A percentile compares a stretch with the other conserved stretches of the same genome.
Evolutionary conservation across 805 yeast species (phyloP).

Genomic region (Nakazawaea holstii): DNA sequence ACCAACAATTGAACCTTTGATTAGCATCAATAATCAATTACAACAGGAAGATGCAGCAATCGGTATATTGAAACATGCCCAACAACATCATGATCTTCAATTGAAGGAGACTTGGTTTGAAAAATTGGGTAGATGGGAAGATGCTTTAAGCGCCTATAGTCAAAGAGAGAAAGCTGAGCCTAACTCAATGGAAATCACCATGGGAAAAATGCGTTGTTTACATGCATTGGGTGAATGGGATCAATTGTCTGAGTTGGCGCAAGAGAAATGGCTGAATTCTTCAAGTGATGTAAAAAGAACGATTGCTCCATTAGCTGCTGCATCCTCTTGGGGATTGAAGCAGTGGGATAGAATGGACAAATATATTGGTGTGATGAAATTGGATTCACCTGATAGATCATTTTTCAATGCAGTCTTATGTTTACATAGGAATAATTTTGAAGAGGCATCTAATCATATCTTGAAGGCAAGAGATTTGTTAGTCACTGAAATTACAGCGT

Average conservation of each 20-base stretch:
- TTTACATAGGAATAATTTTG: conserved; percentile 81
- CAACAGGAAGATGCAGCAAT: conserved; percentile 98
- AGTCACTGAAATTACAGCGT: conserved; percentile 89
- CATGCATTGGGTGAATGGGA: conserved; percentile 99
- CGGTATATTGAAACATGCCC: conserved; percentile 93
- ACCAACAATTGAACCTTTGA: conserved; percentile 85
- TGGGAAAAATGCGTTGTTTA: conserved; percentile 97
- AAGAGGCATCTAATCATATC: conserved; percentile 74
- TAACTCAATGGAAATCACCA: conserved; percentile 77
- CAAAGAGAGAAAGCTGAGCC: conserved; percentile 57
- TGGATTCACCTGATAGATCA: conserved; percentile 90
- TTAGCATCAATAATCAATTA: conserved; percentile 86
- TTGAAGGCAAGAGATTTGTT: conserved; percentile 80
- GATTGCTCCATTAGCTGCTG: conserved; percentile 97
- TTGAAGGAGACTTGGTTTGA: conserved; percentile 98
- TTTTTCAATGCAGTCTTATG: conserved; percentile 89
- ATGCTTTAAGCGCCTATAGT: conserved; percentile 86
- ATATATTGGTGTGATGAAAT: conserved; percentile 83
- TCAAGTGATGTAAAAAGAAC: conserved; percentile 69
- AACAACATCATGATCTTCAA: conserved; percentile 83
- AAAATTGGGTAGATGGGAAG: conserved; percentile 96
- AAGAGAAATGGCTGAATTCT: conserved; percentile 76
- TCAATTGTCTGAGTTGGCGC: conserved; percentile 77
- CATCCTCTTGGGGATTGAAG: conserved; percentile 97
- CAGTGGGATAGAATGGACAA: conserved; percentile 96